phyloP scores from a whole-genome alignment of 257 asterid genomes.

The Sherardia arvensis region DNA sequence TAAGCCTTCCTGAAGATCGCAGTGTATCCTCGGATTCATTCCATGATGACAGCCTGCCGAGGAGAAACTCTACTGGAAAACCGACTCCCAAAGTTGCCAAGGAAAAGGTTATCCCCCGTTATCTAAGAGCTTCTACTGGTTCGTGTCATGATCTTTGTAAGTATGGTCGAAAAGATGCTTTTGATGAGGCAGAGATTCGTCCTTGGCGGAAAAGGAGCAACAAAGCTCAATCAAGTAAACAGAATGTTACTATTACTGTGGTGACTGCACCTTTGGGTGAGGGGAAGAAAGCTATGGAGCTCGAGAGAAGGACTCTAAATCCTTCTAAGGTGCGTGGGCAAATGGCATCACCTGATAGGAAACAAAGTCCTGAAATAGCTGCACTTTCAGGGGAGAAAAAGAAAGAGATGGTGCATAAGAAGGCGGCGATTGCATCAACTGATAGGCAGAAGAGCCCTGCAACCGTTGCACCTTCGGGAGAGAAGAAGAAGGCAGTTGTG shows the following conservation, averaged over 20 bases:
- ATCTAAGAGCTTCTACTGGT: constrained; percentile 82
- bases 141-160: constrained; percentile 89
- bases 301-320: constrained; percentile 5
- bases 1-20: constrained; percentile 12
- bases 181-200: constrained; percentile 39
- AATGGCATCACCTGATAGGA: not conserved
- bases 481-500: constrained; percentile 1
- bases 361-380: not conserved
- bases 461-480: constrained; percentile 7
- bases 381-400: not conserved
- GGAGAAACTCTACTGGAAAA: constrained; percentile 35
- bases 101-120: constrained; percentile 36
- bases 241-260: constrained; percentile 20
- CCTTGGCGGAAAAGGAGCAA: constrained; percentile 30
- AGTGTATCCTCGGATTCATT: constrained; percentile 33
- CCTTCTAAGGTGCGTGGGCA: not conserved
- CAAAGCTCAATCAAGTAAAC: constrained; percentile 22
- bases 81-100: constrained; percentile 19
- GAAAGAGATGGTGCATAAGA: not conserved
- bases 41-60: constrained; percentile 19
- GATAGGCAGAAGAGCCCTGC: constrained; percentile 21
- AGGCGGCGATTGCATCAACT: not conserved
- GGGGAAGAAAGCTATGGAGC: constrained; percentile 22
- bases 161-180: constrained; percentile 43
- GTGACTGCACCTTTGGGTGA: constrained; percentile 25